Percentiles rank a stretch among this genome's conserved stretches.
Evolutionary conservation across 2,329 filamentous ascomycete species (phyloP).

Genomic region (Ophiostoma himal-ulmi): DNA sequence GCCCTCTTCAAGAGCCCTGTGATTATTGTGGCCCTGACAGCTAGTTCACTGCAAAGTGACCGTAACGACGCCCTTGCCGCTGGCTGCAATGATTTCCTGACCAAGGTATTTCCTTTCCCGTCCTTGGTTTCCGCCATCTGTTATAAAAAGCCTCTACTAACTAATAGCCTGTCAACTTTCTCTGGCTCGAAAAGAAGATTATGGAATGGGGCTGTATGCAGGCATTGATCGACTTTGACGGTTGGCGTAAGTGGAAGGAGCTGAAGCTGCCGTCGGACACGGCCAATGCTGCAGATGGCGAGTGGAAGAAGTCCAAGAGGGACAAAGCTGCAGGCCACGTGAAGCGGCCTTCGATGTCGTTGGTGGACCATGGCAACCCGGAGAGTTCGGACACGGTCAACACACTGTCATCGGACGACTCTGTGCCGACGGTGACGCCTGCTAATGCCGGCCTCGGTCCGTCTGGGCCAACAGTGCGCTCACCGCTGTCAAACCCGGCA

Average conservation of each 20-base stretch:
- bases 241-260: conserved; percentile 96
- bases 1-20: conserved; percentile 89
- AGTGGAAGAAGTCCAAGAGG: background rate
- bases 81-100: conserved; percentile 96
- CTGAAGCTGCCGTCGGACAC: conserved; percentile 33
- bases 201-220: conserved; percentile 99
- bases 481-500: conserved; percentile 3
- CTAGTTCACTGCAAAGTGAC: conserved; percentile 90
- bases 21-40: conserved; percentile 94
- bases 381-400: conserved; percentile 16
- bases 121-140: no score
- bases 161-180: conserved; percentile 77
- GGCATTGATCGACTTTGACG: conserved; percentile 95
- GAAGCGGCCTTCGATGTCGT: conserved; percentile 16
- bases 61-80: conserved; percentile 90
- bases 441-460: background rate
- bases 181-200: conserved; percentile 95
- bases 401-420: conserved; percentile 16
- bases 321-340: conserved; percentile 6
- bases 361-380: background rate
- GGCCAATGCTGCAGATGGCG: background rate
- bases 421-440: background rate
- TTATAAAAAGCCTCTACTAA: no score
- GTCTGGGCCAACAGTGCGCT: conserved; percentile 1
- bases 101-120: conserved; percentile 60